These are phyloP conservation scores for Nepenthes alata DNA, from an alignment of 179 eudicot species.

Conservation along the genomic window DNA sequence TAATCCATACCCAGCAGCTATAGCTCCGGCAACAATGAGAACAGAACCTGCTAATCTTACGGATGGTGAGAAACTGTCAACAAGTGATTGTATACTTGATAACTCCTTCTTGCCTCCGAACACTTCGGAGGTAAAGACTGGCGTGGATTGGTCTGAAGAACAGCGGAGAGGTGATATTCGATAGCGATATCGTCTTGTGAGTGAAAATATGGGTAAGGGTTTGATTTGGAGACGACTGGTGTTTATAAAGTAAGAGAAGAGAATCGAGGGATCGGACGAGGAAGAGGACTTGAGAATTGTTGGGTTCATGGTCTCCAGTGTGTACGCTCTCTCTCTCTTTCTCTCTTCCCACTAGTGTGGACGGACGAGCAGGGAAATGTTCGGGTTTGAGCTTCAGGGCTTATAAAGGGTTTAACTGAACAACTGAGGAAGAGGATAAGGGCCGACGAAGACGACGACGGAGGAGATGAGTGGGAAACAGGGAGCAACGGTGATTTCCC, in stretches of 20 bases:
- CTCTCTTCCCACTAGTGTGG: too few relatives aligned
- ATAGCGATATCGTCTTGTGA: conserved; percentile 10
- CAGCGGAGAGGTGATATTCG: conserved; percentile 14
- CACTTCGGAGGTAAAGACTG: conserved; percentile 10
- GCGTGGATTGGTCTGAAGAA: conserved; percentile 1
- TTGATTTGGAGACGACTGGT: conserved; percentile 5
- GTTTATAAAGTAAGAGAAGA: conserved; percentile 3
- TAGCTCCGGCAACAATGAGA: conserved; percentile 41
- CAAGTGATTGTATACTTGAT: conserved; percentile 44
- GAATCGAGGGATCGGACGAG: not conserved
- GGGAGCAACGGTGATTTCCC: too few relatives aligned
- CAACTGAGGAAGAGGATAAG: too few relatives aligned
- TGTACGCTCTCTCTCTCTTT: too few relatives aligned
- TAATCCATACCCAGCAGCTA: conserved; percentile 65
- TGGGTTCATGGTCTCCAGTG: too few relatives aligned
- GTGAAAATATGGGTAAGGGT: not conserved
- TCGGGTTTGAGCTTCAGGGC: too few relatives aligned
- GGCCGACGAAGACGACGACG: too few relatives aligned
- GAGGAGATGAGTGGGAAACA: too few relatives aligned
- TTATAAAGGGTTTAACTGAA: too few relatives aligned
- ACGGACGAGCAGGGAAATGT: too few relatives aligned
- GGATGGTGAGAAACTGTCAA: conserved; percentile 52
- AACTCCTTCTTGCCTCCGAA: conserved; percentile 63
- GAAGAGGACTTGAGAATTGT: too few relatives aligned
- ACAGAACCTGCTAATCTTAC: conserved; percentile 50